Conservation (phyloP, 306 rosid species). For the Rosa chinensis region DNA sequence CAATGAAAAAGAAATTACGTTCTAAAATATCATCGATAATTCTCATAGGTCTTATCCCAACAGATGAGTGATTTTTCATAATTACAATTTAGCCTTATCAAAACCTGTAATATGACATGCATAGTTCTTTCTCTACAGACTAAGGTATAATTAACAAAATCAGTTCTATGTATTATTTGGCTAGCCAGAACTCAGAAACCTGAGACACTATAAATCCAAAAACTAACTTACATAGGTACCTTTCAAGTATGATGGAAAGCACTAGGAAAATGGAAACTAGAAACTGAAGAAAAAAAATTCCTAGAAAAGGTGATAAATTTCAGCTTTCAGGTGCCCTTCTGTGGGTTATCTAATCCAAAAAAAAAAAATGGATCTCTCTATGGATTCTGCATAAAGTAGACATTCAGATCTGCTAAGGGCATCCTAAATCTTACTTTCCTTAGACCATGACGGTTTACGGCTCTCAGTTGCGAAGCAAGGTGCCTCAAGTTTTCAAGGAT, state of each 20-base stretch:
- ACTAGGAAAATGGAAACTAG: neutral
- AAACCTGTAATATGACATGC: neutral
- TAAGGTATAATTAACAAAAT: neutral
- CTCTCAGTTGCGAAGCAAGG: neutral
- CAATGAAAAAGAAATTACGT: neutral
- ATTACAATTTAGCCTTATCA: neutral
- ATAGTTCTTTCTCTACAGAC: neutral
- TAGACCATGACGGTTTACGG: neutral
- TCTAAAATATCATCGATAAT: neutral
- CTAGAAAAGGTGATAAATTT: neutral
- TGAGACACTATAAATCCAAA: neutral
- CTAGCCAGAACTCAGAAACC: neutral
- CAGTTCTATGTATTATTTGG: neutral
- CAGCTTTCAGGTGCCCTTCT: neutral
- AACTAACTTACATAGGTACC: neutral
- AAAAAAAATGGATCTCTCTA: neutral
- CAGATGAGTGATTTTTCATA: neutral
- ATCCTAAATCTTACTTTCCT: neutral
- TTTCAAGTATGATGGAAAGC: neutral
- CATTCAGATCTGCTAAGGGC: neutral
- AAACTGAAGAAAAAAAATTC: neutral
- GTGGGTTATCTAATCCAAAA: neutral
- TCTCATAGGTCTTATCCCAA: neutral
- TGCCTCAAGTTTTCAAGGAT: neutral
- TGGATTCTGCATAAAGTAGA: neutral